Conservation (phyloP, 345 rosid species). For the Excoecaria agallocha region DNA sequence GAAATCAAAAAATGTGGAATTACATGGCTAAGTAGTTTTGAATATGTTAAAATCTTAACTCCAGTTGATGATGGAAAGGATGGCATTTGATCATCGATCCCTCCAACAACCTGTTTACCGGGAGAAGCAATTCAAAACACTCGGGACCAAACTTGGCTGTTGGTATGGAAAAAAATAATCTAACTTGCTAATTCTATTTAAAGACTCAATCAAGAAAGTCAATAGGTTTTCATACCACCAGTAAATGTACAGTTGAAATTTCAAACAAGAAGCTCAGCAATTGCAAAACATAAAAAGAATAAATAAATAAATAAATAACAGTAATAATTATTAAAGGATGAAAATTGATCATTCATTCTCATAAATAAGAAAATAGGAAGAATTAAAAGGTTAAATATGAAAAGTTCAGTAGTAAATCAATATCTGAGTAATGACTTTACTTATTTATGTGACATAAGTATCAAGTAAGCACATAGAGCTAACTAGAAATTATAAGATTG, state of each 20-base stretch:
- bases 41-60: slow-evolving; percentile 65
- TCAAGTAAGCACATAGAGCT: background rate
- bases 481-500: background rate
- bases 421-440: background rate
- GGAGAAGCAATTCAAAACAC: slow-evolving; percentile 17
- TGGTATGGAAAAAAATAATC: background rate
- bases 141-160: slow-evolving; percentile 5
- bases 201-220: slow-evolving; percentile 14
- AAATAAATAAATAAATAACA: too few relatives aligned
- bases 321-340: slow-evolving; percentile 5
- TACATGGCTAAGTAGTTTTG: slow-evolving; percentile 82
- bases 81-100: slow-evolving; percentile 74
- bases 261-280: slow-evolving; percentile 77
- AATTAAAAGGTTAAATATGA: slow-evolving; percentile 2
- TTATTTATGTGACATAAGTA: background rate
- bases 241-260: slow-evolving; percentile 68
- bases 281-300: slow-evolving; percentile 57
- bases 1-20: slow-evolving; percentile 14
- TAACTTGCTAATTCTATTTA: background rate
- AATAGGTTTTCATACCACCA: slow-evolving; percentile 64
- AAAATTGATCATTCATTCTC: slow-evolving; percentile 7
- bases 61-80: slow-evolving; percentile 72
- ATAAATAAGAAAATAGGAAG: background rate
- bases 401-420: background rate
- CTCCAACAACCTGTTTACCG: slow-evolving; percentile 80